Evolutionary conservation across 2,329 filamentous ascomycete genomes (phyloP), one percentile per base, ranked within the genome.

Genomic region (Monosporascus sp.): DNA sequence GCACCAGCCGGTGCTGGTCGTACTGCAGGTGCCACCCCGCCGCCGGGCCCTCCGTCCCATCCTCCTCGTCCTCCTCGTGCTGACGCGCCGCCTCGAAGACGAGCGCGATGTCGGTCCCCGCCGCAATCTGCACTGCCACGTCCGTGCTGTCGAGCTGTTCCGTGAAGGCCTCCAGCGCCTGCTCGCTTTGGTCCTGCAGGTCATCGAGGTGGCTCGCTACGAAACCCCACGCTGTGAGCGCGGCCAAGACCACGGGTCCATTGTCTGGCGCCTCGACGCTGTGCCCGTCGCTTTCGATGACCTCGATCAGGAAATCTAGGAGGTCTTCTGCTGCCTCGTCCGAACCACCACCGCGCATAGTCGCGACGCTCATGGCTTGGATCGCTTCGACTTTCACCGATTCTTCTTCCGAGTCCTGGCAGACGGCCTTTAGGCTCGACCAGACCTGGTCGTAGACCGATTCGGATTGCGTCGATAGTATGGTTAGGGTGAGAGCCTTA

Each of bases 91-190:
- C 87, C 69, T 96, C 91, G 63, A 89, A 93, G 11, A 96, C 76
- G 9, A 95, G 76, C 1, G 90, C 90, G 54, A 96, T 91, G 67
- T 89, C 89, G 64, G 87, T 82, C 3, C 87, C 90, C 0, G 90
- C 87, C 3, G 87, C 83, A 46, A 90, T 83, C 64, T 94, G 89
- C 1, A 96, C 88, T 8, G 80, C 75, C 1, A 84, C 75, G 54
- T 90, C 85, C 35, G 78, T 78, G 67, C 88, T 90, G 55, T 92
- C 85, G 18, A 96, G 85, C 70, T 96, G 91, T 48, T 96, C 90
- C 43, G 89, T 85, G 61, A 96, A 90, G 2, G 87, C 85, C 50
- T 94, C 88, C 62, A 94, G 81, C 17, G 89, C 87, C 27, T 82
- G 73, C 58, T 90, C 85, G 35, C 87, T 89, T 55, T 85, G 78